Base-by-base conservation (phyloP, 2,329 filamentous ascomycete species). In the Colletotrichum sp. region DNA sequence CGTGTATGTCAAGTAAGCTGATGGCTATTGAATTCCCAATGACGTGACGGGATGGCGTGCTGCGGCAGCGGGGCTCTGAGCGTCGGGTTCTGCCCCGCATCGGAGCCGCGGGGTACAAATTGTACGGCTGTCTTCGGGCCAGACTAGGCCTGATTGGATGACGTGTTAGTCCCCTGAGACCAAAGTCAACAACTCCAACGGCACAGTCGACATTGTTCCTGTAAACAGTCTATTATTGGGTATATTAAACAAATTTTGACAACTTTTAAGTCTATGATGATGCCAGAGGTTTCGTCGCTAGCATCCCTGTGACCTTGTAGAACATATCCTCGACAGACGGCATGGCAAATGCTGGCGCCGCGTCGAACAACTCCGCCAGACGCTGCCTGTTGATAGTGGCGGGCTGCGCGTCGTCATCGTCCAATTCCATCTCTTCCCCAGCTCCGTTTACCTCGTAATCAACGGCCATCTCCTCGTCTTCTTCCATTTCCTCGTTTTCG, bases 261-360 rank as follows among this genome's bases (percentile, higher is more conserved):
- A 68, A 67, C 63, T 52, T 67, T 62, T 75, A 34, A 67, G 68
- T 65, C 74, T 67, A 80, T 72, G 77, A 79, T 26, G 80, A 73
- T 12, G 81, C 80, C 59, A 87, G 79, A 16, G 91, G 88, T 82
- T 91, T 93, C 76, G 90, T 86, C 2, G 90, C 89, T 82, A 94
- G 92, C 77, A 95, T 81, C 7, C 87, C 90, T 15, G 93, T 90
- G 52, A 96, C 92, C 83, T 92, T 91, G 83, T 93, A 92, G 81
- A 96, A 96, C 86, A 95, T 90, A 77, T 95, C 94, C 83, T 94
- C 92, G 26, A 96, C 90, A 13, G 93, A 91, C 26, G 93, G 92
- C 80, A 94, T 89, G 1, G 93, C 92, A 81, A 94, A 94, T 5
- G 92, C 90, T 3, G 93, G 92, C 3, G 92, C 92, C 16, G 89